These are phyloP conservation scores for Eimeria acervulina DNA, from an alignment of 169 alveolate genomes.

Conservation along the genomic window DNA sequence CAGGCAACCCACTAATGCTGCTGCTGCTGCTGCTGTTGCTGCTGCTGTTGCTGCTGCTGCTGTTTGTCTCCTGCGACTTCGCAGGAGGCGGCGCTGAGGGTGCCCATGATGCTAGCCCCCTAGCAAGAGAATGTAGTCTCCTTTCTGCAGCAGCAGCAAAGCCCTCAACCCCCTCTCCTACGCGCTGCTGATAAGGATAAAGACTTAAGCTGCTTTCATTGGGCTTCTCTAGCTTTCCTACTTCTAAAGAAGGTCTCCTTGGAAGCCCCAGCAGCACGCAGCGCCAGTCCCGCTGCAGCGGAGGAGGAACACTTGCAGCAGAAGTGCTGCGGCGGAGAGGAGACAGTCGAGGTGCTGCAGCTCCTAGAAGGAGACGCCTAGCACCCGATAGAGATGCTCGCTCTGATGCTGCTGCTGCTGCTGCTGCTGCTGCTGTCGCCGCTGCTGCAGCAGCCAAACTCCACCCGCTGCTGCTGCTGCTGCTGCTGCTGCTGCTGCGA, in stretches of 20 bases:
- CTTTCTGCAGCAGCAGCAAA: no score
- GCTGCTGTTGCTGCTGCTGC: conserved; percentile 11
- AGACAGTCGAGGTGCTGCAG: conserved; percentile 44
- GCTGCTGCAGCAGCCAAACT: conserved; percentile 6
- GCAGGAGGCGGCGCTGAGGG: background rate
- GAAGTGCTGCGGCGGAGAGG: conserved; percentile 44
- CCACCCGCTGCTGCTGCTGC: background rate
- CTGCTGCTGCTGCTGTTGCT: background rate
- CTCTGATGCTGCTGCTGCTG: conserved; percentile 46
- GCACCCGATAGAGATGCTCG: background rate
- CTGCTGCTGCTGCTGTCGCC: conserved; percentile 58
- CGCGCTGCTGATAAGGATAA: conserved; percentile 59
- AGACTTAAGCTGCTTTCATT: conserved; percentile 41
- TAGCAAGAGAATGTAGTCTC: background rate
- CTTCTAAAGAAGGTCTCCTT: conserved; percentile 78
- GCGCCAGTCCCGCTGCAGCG: conserved; percentile 83
- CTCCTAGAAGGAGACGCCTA: background rate
- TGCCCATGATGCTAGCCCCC: background rate
- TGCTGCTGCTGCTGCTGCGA: background rate
- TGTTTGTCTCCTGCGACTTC: background rate
- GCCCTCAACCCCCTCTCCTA: background rate
- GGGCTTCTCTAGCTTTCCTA: conserved; percentile 62
- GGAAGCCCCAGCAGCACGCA: conserved; percentile 79
- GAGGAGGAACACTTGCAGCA: no score
- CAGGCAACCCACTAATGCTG: no score